Evolutionary conservation across 768 basidiomycete genomes (phyloP).

Genomic region (Mrakia gelida): DNA sequence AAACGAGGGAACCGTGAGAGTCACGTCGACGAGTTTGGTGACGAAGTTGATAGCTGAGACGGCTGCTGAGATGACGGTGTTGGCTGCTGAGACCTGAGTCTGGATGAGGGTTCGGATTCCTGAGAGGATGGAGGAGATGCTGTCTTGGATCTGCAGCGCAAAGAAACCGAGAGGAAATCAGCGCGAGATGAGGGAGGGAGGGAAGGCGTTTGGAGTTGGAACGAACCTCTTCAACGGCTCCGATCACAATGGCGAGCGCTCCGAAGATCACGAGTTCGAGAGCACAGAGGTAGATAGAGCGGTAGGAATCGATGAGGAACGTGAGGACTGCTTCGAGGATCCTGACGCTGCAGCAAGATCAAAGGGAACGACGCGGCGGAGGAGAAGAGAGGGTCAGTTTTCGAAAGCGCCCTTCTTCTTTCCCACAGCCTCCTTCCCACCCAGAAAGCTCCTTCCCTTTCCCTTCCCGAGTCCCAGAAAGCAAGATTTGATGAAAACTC

Average conservation of each 20-base stretch:
- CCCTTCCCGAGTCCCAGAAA: no score
- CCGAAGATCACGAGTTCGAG: slow-evolving; percentile 83
- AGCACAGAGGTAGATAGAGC: slow-evolving; percentile 90
- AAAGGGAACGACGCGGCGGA: background rate
- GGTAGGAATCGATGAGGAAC: slow-evolving; percentile 61
- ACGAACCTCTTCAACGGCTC: slow-evolving; percentile 76
- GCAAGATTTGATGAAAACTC: slow-evolving; percentile 9
- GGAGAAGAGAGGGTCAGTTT: background rate
- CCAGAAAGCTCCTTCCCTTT: no score
- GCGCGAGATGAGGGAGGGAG: background rate
- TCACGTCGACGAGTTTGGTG: slow-evolving; percentile 47
- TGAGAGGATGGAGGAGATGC: slow-evolving; percentile 59
- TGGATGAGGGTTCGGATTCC: slow-evolving; percentile 67
- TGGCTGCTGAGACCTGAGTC: slow-evolving; percentile 62
- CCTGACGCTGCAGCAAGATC: slow-evolving; percentile 55
- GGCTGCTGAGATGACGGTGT: slow-evolving; percentile 61
- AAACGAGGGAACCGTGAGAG: slow-evolving; percentile 61
- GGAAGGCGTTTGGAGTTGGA: background rate
- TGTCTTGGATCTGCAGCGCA: slow-evolving; percentile 59
- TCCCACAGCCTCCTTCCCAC: background rate
- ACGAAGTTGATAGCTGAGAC: slow-evolving; percentile 63
- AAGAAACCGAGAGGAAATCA: slow-evolving; percentile 3
- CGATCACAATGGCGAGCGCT: slow-evolving; percentile 70
- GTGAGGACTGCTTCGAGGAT: slow-evolving; percentile 57
- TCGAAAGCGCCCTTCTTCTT: background rate